Conservation (phyloP, 768 basidiomycete species). For the Kwoniella sp. region DNA sequence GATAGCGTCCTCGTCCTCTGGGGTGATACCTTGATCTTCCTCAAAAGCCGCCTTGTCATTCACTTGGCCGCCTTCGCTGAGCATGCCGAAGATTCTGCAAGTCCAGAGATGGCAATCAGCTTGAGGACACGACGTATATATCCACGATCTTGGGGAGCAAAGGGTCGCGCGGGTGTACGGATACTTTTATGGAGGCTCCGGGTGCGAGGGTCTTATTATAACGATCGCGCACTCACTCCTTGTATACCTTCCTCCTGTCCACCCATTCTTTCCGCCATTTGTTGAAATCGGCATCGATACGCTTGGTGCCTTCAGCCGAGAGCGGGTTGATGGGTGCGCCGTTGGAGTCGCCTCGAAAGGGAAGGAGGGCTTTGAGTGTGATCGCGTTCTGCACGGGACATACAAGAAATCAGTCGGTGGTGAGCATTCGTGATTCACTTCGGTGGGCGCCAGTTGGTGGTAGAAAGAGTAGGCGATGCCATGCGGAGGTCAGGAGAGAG, state of each 20-base stretch:
- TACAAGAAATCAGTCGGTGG: too few species aligned
- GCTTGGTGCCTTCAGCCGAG: conserved; percentile 69
- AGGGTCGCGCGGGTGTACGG: too few species aligned
- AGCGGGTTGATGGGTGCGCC: conserved; percentile 52
- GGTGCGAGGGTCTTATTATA: too few species aligned
- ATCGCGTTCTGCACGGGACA: conserved; percentile 44
- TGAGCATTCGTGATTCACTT: too few species aligned
- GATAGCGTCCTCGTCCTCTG: conserved; percentile 71
- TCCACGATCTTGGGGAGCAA: background rate
- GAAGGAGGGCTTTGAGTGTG: conserved; percentile 32
- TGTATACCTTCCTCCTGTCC: conserved; percentile 73
- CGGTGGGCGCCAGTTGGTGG: too few species aligned
- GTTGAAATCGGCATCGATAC: conserved; percentile 72
- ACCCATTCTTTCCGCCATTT: conserved; percentile 83
- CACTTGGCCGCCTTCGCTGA: conserved; percentile 68
- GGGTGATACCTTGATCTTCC: conserved; percentile 80
- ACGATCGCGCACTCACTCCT: too few species aligned
- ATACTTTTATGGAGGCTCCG: too few species aligned
- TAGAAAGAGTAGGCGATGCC: too few species aligned
- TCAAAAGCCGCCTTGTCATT: conserved; percentile 67
- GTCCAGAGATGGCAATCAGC: too few species aligned
- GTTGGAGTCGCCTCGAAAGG: conserved; percentile 30
- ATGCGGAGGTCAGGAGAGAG: too few species aligned
- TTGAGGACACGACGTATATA: too few species aligned
- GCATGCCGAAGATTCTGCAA: conserved; percentile 65